Conservation (phyloP, 2,329 filamentous ascomycete species). For the Cytospora leucostoma region DNA sequence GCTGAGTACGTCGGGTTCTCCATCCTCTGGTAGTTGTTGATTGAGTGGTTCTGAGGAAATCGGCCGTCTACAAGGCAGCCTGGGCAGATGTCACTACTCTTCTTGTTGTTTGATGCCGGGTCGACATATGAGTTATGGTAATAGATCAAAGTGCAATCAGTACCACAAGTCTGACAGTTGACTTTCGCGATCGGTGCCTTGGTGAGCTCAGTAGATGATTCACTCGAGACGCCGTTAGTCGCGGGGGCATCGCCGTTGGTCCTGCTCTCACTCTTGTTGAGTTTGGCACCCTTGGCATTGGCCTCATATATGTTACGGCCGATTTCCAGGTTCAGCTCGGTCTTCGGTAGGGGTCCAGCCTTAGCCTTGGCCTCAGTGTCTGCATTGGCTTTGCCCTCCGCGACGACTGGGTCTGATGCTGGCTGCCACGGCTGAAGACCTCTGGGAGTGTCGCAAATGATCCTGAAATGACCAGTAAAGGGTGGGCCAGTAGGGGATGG, state of each 20-base stretch:
- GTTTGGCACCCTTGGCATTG: slow-evolving; percentile 73
- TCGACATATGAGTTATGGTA: slow-evolving; percentile 61
- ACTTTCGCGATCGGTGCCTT: slow-evolving; percentile 69
- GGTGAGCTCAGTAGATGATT: slow-evolving; percentile 57
- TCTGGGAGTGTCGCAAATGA: slow-evolving; percentile 92
- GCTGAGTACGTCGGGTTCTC: slow-evolving; percentile 84
- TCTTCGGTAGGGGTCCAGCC: slow-evolving; percentile 67
- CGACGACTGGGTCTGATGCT: slow-evolving; percentile 69
- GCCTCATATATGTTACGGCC: slow-evolving; percentile 95
- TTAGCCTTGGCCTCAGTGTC: slow-evolving; percentile 76
- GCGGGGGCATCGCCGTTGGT: slow-evolving; percentile 72
- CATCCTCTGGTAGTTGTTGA: slow-evolving; percentile 81
- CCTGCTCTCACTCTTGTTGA: slow-evolving; percentile 70
- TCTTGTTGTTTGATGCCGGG: slow-evolving; percentile 54
- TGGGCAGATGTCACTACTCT: slow-evolving; percentile 86
- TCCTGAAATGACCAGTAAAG: slow-evolving; percentile 95
- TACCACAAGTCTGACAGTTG: slow-evolving; percentile 88
- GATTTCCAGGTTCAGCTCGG: slow-evolving; percentile 87
- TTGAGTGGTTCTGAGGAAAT: slow-evolving; percentile 76
- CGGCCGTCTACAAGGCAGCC: slow-evolving; percentile 86
- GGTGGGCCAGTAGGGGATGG: slow-evolving; percentile 95
- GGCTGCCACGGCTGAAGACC: slow-evolving; percentile 96
- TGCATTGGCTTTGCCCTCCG: slow-evolving; percentile 60
- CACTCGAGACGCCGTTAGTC: slow-evolving; percentile 63
- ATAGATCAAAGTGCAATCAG: slow-evolving; percentile 75